A percentile compares a stretch with the other conserved stretches of the same genome.
Evolutionary conservation across 495 filamentous ascomycete genomes (phyloP).

Genomic region (Achaetomiella virescens): DNA sequence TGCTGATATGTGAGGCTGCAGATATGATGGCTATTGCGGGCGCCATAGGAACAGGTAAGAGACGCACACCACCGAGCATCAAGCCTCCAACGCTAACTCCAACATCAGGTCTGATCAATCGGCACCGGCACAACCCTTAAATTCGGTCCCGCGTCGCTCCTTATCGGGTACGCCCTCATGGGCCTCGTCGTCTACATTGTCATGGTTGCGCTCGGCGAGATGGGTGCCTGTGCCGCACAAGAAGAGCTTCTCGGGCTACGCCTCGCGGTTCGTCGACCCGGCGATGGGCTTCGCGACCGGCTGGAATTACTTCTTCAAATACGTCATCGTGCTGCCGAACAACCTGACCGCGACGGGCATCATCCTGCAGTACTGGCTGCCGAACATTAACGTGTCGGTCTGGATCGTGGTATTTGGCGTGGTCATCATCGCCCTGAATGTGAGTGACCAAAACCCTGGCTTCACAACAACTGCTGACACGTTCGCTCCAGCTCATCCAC

Average conservation of each 20-base stretch:
- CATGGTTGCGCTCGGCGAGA: conserved; percentile 50
- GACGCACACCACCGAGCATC: too few species aligned
- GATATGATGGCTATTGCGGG: conserved; percentile 75
- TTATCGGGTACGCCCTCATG: conserved; percentile 56
- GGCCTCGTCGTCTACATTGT: conserved; percentile 45
- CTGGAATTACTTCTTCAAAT: conserved; percentile 49
- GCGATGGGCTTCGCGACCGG: conserved; percentile 54
- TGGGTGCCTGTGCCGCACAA: conserved; percentile 61
- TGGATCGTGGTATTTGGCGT: conserved; percentile 66
- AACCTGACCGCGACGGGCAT: conserved; percentile 70
- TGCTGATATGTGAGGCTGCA: conserved; percentile 1
- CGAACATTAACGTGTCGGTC: conserved; percentile 61
- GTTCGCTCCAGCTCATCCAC: conserved; percentile 33
- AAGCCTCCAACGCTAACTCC: too few species aligned
- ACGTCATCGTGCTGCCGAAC: conserved; percentile 71
- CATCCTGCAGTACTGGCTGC: conserved; percentile 65
- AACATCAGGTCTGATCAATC: conserved; percentile 21
- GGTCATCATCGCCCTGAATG: conserved; percentile 49
- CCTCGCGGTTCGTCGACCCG: conserved; percentile 69
- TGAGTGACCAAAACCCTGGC: conserved; percentile 8
- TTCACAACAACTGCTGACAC: background rate
- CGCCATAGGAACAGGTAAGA: conserved; percentile 65
- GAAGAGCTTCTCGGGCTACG: conserved; percentile 58
- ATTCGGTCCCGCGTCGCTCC: conserved; percentile 54
- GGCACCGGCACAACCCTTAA: conserved; percentile 26